A percentile compares a stretch with the other conserved stretches of the same genome.
These are phyloP conservation scores for Solanum bulbocastanum DNA, from an alignment of 257 asterid species.

Conservation along the genomic window DNA sequence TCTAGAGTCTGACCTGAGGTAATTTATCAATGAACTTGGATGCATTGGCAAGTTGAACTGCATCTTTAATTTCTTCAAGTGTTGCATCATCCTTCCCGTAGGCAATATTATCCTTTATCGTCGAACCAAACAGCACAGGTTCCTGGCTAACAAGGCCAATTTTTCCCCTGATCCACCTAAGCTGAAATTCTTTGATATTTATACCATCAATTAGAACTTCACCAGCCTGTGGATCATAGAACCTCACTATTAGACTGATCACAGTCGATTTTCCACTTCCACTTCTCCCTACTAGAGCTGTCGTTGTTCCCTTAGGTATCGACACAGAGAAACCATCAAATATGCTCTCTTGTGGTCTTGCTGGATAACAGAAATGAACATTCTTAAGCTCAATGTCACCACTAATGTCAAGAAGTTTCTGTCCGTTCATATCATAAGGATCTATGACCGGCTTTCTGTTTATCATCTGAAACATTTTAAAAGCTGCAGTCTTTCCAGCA, in stretches of 20 bases:
- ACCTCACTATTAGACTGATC: constrained; percentile 35
- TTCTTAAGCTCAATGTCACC: constrained; percentile 62
- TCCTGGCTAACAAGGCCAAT: constrained; percentile 53
- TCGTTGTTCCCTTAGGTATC: constrained; percentile 56
- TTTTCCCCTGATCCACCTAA: constrained; percentile 45
- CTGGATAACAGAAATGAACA: constrained; percentile 56
- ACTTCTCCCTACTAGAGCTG: constrained; percentile 52
- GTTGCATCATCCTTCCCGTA: constrained; percentile 74
- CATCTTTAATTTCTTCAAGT: constrained; percentile 48
- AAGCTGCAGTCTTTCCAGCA: constrained; percentile 74
- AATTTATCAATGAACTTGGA: constrained; percentile 65
- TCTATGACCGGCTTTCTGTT: constrained; percentile 52
- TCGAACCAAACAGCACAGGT: constrained; percentile 23
- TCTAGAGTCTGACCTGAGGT: constrained; percentile 42
- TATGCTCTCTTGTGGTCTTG: constrained; percentile 60
- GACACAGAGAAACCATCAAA: constrained; percentile 52
- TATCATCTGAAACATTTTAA: constrained; percentile 69
- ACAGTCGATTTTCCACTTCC: constrained; percentile 58
- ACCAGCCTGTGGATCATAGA: constrained; percentile 51
- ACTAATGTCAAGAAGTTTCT: constrained; percentile 35
- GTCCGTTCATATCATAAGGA: constrained; percentile 49
- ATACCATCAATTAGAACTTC: constrained; percentile 38
- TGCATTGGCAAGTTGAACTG: constrained; percentile 66
- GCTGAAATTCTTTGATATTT: constrained; percentile 34
- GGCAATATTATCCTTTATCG: constrained; percentile 56